phyloP scores from a whole-genome alignment of 176 grass and related monocot species.

The Aechmea fasciata region DNA sequence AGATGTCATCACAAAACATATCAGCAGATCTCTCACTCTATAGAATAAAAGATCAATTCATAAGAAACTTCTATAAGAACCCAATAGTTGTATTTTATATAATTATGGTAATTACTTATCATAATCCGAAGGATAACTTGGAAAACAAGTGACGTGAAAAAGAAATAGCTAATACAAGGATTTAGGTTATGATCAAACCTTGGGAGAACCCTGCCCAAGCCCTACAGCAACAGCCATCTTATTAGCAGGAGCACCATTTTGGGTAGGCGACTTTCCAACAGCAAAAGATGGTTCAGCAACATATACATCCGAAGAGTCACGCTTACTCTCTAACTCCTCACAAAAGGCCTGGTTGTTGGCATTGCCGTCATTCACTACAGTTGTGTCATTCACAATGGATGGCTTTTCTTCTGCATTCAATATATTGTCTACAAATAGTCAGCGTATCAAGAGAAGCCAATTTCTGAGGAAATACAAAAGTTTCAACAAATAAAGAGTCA shows the following conservation, averaged over 20 bases:
- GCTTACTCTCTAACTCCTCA: slow-evolving; percentile 33
- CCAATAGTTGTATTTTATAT: not conserved
- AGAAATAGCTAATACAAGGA: not conserved
- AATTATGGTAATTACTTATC: not conserved
- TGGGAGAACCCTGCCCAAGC: slow-evolving; percentile 86
- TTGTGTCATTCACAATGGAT: slow-evolving; percentile 12
- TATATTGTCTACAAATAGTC: not conserved
- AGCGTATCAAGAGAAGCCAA: not conserved
- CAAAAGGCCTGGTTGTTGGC: not conserved
- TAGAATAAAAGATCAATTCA: slow-evolving; percentile 15
- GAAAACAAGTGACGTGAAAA: not conserved
- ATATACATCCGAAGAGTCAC: slow-evolving; percentile 45
- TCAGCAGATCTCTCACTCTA: slow-evolving; percentile 85
- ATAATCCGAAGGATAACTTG: not conserved
- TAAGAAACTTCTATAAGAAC: not conserved
- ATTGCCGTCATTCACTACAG: slow-evolving; percentile 23
- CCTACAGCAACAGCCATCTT: slow-evolving; percentile 30
- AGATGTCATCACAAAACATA: slow-evolving; percentile 97
- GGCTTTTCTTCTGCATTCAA: slow-evolving; percentile 19
- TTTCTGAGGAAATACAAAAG: not conserved
- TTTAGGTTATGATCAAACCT: slow-evolving; percentile 36
- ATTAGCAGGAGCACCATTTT: slow-evolving; percentile 21
- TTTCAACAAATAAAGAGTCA: not conserved
- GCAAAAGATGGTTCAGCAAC: slow-evolving; percentile 44
- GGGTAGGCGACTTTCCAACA: slow-evolving; percentile 59